Evolutionary conservation across 1,139 yeast species (phyloP).

Genomic region (Kodamaea derodonti): DNA sequence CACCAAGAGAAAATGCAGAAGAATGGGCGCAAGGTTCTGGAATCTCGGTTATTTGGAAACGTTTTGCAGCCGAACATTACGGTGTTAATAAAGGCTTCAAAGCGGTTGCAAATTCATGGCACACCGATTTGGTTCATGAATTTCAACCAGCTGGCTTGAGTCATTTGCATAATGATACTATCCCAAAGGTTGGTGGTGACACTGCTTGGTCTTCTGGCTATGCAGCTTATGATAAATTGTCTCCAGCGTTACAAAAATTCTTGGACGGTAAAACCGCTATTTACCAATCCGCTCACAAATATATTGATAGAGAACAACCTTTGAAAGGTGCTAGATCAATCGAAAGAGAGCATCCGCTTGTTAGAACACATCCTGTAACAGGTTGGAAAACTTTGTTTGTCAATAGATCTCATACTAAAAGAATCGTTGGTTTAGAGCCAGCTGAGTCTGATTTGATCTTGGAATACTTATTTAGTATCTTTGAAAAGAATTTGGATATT

Average conservation of each 20-base stretch:
- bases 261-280: constrained; percentile 22
- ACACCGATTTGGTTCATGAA: constrained; percentile 18
- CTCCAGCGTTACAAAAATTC: constrained; percentile 19
- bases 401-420: constrained; percentile 18
- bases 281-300: constrained; percentile 19
- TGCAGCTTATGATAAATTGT: constrained; percentile 22
- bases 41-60: constrained; percentile 14
- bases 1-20: constrained; percentile 8
- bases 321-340: constrained; percentile 16
- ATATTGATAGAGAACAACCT: constrained; percentile 19
- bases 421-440: constrained; percentile 20
- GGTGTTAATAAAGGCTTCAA: constrained; percentile 11
- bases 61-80: constrained; percentile 9
- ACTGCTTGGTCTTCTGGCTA: constrained; percentile 17
- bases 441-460: constrained; percentile 17
- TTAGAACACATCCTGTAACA: constrained; percentile 17
- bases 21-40: constrained; percentile 10
- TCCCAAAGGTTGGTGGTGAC: constrained; percentile 16
- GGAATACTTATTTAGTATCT: constrained; percentile 18
- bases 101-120: constrained; percentile 11
- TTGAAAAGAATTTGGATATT: constrained; percentile 21
- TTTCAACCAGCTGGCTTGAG: constrained; percentile 16
- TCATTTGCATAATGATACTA: constrained; percentile 15
- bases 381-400: constrained; percentile 18
- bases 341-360: constrained; percentile 17